phyloP scores from a whole-genome alignment of 371 early-diverging fungal species.

The Apophysomyces elegans region DNA sequence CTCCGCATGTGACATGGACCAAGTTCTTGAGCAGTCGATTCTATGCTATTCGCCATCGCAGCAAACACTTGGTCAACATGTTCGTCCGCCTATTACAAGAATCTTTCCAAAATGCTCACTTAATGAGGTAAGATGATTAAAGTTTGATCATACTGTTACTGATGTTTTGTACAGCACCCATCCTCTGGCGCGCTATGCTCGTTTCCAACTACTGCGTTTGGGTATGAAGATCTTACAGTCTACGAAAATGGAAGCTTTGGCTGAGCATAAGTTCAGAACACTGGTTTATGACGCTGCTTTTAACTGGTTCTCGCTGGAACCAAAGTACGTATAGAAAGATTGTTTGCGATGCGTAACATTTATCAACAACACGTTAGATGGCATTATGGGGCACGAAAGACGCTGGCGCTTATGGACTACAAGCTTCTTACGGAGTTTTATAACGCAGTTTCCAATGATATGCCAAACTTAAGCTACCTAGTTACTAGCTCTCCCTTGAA shows the following conservation, averaged over 20 bases:
- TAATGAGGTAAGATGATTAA: constrained; percentile 47
- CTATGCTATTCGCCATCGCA: constrained; percentile 78
- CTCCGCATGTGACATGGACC: constrained; percentile 85
- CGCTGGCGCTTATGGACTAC: constrained; percentile 64
- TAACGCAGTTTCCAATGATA: constrained; percentile 67
- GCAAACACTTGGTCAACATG: constrained; percentile 73
- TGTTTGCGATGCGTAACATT: background rate
- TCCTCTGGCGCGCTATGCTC: constrained; percentile 75
- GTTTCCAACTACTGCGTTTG: constrained; percentile 78
- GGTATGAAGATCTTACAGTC: constrained; percentile 79
- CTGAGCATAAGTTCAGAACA: constrained; percentile 65
- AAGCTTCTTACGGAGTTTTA: constrained; percentile 74
- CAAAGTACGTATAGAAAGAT: constrained; percentile 54
- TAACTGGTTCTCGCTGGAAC: constrained; percentile 74
- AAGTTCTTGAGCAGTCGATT: constrained; percentile 85
- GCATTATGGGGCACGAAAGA: constrained; percentile 74
- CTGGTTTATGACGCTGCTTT: constrained; percentile 71
- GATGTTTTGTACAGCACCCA: constrained; percentile 56
- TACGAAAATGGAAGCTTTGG: constrained; percentile 68
- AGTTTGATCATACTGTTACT: background rate
- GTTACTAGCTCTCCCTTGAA: constrained; percentile 53
- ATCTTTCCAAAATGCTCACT: constrained; percentile 67
- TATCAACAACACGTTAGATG: constrained; percentile 36
- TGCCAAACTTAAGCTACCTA: constrained; percentile 54
- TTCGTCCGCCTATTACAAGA: constrained; percentile 76